Percentiles rank a stretch among this genome's conserved stretches.
Conservation (phyloP, 2,329 filamentous ascomycete species). For the Akanthomyces muscarius region DNA sequence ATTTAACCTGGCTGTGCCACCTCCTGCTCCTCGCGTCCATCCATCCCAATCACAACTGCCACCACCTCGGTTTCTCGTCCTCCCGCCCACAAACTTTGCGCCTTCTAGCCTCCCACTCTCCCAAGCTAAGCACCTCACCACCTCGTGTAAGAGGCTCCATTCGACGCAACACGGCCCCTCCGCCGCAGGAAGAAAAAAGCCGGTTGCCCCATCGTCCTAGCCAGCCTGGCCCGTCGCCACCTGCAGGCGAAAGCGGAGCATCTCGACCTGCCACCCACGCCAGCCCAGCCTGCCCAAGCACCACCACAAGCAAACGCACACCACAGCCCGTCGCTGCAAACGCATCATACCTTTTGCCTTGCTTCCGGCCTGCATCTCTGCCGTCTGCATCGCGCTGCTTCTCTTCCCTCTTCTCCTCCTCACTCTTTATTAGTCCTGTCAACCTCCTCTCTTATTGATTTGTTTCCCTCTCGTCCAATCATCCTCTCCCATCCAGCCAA, state of each 20-base stretch:
- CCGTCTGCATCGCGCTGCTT: not conserved
- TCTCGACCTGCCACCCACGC: constrained; percentile 5
- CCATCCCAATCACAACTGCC: not conserved
- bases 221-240: not conserved
- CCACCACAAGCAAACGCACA: not conserved
- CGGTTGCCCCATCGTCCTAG: constrained; percentile 5
- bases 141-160: constrained; percentile 16
- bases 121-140: not conserved
- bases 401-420: not conserved
- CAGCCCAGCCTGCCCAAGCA: not conserved
- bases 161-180: constrained; percentile 10
- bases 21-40: not conserved
- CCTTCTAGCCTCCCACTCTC: not conserved
- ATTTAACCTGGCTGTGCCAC: not conserved
- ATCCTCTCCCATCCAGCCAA: not conserved
- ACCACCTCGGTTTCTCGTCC: not conserved
- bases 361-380: constrained; percentile 1
- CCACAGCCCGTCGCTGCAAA: constrained; percentile 1
- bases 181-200: not conserved
- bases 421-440: not conserved
- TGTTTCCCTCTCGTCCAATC: not conserved
- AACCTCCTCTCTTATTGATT: not conserved
- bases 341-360: not conserved
- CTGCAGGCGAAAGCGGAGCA: constrained; percentile 11
- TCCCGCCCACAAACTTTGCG: not conserved